Conservation (phyloP, 2,329 filamentous ascomycete species). For the Colletotrichum lini region DNA sequence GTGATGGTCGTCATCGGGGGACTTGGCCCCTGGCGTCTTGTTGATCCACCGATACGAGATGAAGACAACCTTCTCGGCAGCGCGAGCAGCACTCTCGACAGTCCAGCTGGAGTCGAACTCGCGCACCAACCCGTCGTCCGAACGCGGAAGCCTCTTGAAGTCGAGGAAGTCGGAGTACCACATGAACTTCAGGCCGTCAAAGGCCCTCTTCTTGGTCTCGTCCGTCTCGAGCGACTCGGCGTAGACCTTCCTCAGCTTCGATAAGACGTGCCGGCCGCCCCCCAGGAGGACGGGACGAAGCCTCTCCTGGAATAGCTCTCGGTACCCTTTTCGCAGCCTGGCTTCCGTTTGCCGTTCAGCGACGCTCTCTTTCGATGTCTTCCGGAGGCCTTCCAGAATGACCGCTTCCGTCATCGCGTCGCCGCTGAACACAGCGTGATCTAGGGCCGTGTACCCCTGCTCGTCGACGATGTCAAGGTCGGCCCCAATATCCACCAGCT, state of each 20-base stretch:
- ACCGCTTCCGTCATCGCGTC: conserved; percentile 46
- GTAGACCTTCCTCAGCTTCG: conserved; percentile 46
- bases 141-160: conserved; percentile 47
- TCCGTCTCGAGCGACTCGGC: conserved; percentile 45
- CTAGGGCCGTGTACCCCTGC: conserved; percentile 54
- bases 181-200: conserved; percentile 50
- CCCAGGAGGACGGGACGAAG: conserved; percentile 52
- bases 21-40: conserved; percentile 29
- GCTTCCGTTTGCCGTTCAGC: conserved; percentile 45
- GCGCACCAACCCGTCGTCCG: conserved; percentile 43
- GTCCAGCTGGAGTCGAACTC: conserved; percentile 18
- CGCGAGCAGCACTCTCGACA: background rate
- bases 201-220: conserved; percentile 44
- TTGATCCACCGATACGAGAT: conserved; percentile 55
- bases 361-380: conserved; percentile 28
- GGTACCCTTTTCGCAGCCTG: conserved; percentile 52
- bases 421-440: conserved; percentile 54
- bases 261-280: conserved; percentile 39
- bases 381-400: conserved; percentile 48
- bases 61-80: conserved; percentile 50
- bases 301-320: conserved; percentile 55
- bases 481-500: conserved; percentile 51
- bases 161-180: conserved; percentile 48
- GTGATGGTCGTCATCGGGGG: conserved; percentile 49
- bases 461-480: conserved; percentile 51